phyloP scores from a whole-genome alignment of 768 basidiomycete genomes.

The Gloeopeniophorella convolvens region DNA sequence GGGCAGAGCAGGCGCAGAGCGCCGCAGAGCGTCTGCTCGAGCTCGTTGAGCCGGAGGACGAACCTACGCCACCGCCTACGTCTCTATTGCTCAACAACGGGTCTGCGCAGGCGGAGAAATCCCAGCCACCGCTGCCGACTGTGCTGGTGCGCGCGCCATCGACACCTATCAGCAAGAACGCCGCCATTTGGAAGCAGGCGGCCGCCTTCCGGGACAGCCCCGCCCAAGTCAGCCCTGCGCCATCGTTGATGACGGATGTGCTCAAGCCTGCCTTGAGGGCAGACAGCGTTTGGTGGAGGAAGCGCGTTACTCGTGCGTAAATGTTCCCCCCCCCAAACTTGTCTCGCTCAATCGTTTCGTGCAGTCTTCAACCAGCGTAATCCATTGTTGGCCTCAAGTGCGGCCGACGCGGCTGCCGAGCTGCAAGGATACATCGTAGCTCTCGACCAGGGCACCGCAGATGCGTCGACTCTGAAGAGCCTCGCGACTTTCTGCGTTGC shows the following conservation, averaged over 20 bases:
- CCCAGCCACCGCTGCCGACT: slow-evolving; percentile 31
- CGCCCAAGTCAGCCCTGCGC: slow-evolving; percentile 47
- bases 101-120: slow-evolving; percentile 37
- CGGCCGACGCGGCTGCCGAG: slow-evolving; percentile 40
- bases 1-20: slow-evolving; percentile 91
- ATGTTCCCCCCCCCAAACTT: not conserved
- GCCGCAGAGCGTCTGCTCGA: slow-evolving; percentile 86
- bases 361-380: slow-evolving; percentile 47
- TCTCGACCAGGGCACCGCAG: slow-evolving; percentile 47
- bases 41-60: slow-evolving; percentile 75
- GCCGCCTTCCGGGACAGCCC: slow-evolving; percentile 82
- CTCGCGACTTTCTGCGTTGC: slow-evolving; percentile 56
- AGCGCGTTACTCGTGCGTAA: slow-evolving; percentile 60
- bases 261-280: slow-evolving; percentile 45
- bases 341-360: not conserved
- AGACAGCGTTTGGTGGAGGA: slow-evolving; percentile 82
- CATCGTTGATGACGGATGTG: slow-evolving; percentile 43
- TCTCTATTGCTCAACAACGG: slow-evolving; percentile 22
- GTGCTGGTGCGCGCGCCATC: slow-evolving; percentile 37
- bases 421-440: slow-evolving; percentile 47
- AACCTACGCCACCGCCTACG: slow-evolving; percentile 20
- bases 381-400: slow-evolving; percentile 34
- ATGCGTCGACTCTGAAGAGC: slow-evolving; percentile 53
- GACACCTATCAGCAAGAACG: slow-evolving; percentile 59
- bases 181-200: slow-evolving; percentile 61